Conservation (phyloP, 2,329 filamentous ascomycete genomes). For the Elsinoe fawcettii region DNA sequence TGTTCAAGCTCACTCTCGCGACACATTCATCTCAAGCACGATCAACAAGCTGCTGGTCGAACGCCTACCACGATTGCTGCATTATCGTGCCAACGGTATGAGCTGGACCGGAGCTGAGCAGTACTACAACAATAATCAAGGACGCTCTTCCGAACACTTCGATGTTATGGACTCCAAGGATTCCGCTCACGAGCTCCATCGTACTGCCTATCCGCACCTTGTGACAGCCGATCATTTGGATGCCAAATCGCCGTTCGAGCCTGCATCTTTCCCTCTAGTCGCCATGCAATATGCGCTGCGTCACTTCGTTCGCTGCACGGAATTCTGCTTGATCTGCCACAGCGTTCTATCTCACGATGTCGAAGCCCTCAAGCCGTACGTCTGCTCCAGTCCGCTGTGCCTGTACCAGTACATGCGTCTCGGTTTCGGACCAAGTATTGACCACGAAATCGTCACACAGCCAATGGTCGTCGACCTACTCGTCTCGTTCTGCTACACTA, state of each 20-base stretch:
- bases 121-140: slow-evolving; percentile 44
- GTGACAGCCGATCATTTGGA: slow-evolving; percentile 46
- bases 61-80: slow-evolving; percentile 52
- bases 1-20: slow-evolving; percentile 27
- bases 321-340: slow-evolving; percentile 84
- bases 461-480: slow-evolving; percentile 79
- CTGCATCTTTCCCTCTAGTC: slow-evolving; percentile 48
- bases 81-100: slow-evolving; percentile 48
- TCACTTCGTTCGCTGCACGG: slow-evolving; percentile 70
- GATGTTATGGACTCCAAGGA: slow-evolving; percentile 33
- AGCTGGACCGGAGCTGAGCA: slow-evolving; percentile 62
- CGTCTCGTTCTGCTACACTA: slow-evolving; percentile 69
- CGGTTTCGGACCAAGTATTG: slow-evolving; percentile 77
- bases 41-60: slow-evolving; percentile 61
- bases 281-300: slow-evolving; percentile 69
- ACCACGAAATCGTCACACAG: slow-evolving; percentile 72
- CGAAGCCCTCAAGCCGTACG: slow-evolving; percentile 63
- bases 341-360: slow-evolving; percentile 57
- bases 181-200: slow-evolving; percentile 29
- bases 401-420: slow-evolving; percentile 81
- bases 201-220: slow-evolving; percentile 36
- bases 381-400: slow-evolving; percentile 68
- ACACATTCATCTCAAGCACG: slow-evolving; percentile 64
- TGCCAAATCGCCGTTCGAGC: slow-evolving; percentile 20
- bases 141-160: slow-evolving; percentile 24